A percentile compares a stretch with the other conserved stretches of the same genome.
phyloP scores from a whole-genome alignment of 768 basidiomycete genomes.

The Pleurotus tuoliensis region DNA sequence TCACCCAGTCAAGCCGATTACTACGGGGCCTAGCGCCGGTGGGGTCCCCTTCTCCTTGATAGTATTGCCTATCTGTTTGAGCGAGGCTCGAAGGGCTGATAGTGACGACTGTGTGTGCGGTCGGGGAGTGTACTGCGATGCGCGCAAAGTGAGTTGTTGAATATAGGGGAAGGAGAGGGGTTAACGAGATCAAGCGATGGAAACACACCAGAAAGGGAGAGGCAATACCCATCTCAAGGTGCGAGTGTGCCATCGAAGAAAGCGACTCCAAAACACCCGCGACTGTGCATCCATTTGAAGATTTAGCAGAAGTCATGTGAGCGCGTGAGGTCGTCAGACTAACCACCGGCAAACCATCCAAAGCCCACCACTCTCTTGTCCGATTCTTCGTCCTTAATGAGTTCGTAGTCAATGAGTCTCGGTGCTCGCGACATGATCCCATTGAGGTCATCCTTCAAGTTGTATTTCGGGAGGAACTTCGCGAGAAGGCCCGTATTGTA shows the following conservation, averaged over 20 bases:
- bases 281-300: conserved; percentile 36
- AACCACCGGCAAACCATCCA: conserved; percentile 91
- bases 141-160: conserved; percentile 5
- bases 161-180: neutral
- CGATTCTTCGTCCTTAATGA: conserved; percentile 49
- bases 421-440: conserved; percentile 25
- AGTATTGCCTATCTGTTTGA: conserved; percentile 53
- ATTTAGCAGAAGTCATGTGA: neutral
- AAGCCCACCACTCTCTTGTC: conserved; percentile 85
- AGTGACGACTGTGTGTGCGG: conserved; percentile 72
- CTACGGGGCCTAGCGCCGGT: conserved; percentile 64
- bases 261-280: conserved; percentile 84
- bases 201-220: conserved; percentile 76
- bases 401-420: conserved; percentile 80
- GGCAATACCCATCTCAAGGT: conserved; percentile 74
- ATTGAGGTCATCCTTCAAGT: neutral
- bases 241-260: conserved; percentile 70
- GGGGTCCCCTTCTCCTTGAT: conserved; percentile 60
- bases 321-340: conserved; percentile 13
- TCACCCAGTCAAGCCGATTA: conserved; percentile 83
- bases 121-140: conserved; percentile 65
- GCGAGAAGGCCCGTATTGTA: conserved; percentile 83
- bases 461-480: conserved; percentile 42
- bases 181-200: neutral
- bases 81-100: conserved; percentile 41